phyloP scores from a whole-genome alignment of 768 basidiomycete species.

The Suillus brevipes region DNA sequence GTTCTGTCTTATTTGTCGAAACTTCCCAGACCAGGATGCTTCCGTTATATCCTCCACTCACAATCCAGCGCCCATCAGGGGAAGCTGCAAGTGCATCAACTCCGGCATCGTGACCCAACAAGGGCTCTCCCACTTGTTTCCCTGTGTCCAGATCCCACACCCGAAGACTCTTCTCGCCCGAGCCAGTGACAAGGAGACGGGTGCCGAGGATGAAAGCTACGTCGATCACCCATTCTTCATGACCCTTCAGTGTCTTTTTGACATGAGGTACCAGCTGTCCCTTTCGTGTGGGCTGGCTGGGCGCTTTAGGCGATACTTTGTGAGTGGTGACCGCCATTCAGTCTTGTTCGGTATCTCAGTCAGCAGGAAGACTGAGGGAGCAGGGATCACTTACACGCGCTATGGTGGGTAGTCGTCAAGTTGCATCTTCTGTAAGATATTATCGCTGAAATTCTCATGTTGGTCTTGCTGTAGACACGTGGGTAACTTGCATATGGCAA shows the following conservation, averaged over 20 bases:
- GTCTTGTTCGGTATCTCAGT: not conserved
- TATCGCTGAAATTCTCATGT: not conserved
- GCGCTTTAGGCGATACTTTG: not conserved
- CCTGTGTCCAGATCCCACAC: slow-evolving; percentile 23
- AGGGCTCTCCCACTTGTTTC: slow-evolving; percentile 14
- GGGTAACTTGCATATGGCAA: too few relatives aligned
- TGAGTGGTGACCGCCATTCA: not conserved
- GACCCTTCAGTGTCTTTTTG: not conserved
- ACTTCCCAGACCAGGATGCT: too few relatives aligned
- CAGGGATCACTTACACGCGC: not conserved
- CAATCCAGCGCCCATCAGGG: slow-evolving; percentile 16
- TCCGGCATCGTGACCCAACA: slow-evolving; percentile 13
- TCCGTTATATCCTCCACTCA: too few relatives aligned
- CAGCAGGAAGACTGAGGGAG: not conserved
- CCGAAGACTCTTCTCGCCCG: not conserved
- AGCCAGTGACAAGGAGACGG: not conserved
- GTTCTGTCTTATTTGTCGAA: too few relatives aligned
- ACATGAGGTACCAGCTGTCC: not conserved
- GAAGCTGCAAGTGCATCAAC: slow-evolving; percentile 38
- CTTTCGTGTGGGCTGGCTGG: not conserved
- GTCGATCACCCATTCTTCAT: not conserved
- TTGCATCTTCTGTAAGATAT: not conserved
- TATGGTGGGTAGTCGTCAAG: not conserved
- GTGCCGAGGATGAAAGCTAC: not conserved
- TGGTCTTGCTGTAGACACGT: not conserved